Percentiles rank a stretch among this genome's conserved stretches.
Conservation (phyloP, 768 basidiomycete species). For the Neoboletus brunneissimus region DNA sequence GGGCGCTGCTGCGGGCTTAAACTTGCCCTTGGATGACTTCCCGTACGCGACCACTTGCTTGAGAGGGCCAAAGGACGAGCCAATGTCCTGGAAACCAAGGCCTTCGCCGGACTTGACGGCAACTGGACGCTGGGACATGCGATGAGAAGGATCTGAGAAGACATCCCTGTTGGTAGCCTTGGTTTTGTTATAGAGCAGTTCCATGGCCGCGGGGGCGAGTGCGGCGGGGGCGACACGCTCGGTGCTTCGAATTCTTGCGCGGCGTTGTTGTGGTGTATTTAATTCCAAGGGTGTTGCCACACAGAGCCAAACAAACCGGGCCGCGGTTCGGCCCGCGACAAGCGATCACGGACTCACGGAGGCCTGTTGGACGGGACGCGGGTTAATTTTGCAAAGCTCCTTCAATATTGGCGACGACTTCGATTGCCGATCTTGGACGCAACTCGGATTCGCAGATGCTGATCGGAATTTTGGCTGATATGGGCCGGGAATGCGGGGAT, state of each 20-base stretch:
- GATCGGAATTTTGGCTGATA: background rate
- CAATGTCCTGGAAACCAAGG: slow-evolving; percentile 25
- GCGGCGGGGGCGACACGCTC: background rate
- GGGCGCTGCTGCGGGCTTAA: background rate
- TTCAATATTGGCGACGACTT: slow-evolving; percentile 9
- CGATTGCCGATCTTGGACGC: slow-evolving; percentile 6
- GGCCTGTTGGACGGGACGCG: background rate
- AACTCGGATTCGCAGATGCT: slow-evolving; percentile 13
- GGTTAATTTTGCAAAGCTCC: background rate
- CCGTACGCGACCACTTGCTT: slow-evolving; percentile 1
- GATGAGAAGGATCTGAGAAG: slow-evolving; percentile 17
- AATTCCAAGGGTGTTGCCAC: slow-evolving; percentile 23
- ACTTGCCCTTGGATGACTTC: slow-evolving; percentile 9
- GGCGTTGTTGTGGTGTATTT: slow-evolving; percentile 32
- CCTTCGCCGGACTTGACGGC: slow-evolving; percentile 27
- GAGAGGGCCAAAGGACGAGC: slow-evolving; percentile 15
- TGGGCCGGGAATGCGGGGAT: background rate
- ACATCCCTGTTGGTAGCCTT: background rate
- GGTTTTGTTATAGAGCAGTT: slow-evolving; percentile 5
- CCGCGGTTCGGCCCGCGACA: background rate
- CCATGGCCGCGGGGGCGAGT: slow-evolving; percentile 19
- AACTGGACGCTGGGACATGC: slow-evolving; percentile 25
- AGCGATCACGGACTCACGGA: too few relatives aligned
- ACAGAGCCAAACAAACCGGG: slow-evolving; percentile 17
- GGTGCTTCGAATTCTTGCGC: slow-evolving; percentile 11